Percentiles rank a stretch among this genome's conserved stretches.
phyloP scores from a whole-genome alignment of 1,284 basidiomycete genomes.

The Apiotrichum mycotoxinovorans region DNA sequence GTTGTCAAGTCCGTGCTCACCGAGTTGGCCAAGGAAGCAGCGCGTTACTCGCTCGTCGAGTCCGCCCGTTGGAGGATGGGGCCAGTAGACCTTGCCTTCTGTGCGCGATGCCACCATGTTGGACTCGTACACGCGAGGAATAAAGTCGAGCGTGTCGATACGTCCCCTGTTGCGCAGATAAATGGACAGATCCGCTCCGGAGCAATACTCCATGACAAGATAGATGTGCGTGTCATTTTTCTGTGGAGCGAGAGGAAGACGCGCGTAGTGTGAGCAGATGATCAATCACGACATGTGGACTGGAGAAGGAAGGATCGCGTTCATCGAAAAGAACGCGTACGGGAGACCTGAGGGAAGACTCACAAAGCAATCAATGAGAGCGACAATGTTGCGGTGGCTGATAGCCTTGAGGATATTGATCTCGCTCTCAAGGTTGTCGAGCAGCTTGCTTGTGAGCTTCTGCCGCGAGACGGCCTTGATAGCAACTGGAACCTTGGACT shows the following conservation, averaged over 20 bases:
- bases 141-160: slow-evolving; percentile 76
- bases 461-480: slow-evolving; percentile 92
- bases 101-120: slow-evolving; percentile 51
- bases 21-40: slow-evolving; percentile 88
- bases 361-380: slow-evolving; percentile 82
- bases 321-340: not conserved
- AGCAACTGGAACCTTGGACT: slow-evolving; percentile 72
- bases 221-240: slow-evolving; percentile 91
- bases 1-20: slow-evolving; percentile 52
- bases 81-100: slow-evolving; percentile 66
- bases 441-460: slow-evolving; percentile 84
- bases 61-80: slow-evolving; percentile 85
- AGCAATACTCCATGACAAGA: slow-evolving; percentile 96
- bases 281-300: not conserved
- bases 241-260: slow-evolving; percentile 50
- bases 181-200: slow-evolving; percentile 89
- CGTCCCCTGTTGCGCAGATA: slow-evolving; percentile 93
- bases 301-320: not conserved
- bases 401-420: slow-evolving; percentile 94
- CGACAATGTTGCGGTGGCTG: slow-evolving; percentile 89
- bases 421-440: slow-evolving; percentile 96
- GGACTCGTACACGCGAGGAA: slow-evolving; percentile 57
- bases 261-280: not conserved
- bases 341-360: slow-evolving; percentile 26
- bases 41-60: slow-evolving; percentile 86